A percentile compares a stretch with the other conserved stretches of the same genome.
Conservation (phyloP, 768 basidiomycete genomes). For the Lepiota subincarnata region DNA sequence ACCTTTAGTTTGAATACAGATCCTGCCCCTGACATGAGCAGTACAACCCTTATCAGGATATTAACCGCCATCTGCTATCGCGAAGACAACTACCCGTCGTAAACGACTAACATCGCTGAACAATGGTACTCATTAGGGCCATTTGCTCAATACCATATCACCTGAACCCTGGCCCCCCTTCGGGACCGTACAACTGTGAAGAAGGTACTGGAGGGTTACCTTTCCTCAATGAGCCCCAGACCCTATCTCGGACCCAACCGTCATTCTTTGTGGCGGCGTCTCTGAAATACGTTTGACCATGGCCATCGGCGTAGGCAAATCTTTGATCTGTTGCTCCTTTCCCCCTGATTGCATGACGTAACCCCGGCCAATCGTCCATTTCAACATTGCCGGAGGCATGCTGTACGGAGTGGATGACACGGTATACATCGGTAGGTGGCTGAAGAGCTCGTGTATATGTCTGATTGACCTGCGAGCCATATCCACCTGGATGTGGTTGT, state of each 20-base stretch:
- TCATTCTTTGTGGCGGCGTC: constrained; percentile 29
- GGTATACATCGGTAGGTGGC: constrained; percentile 21
- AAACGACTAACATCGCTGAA: not conserved
- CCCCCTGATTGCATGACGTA: constrained; percentile 29
- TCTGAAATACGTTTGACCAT: constrained; percentile 27
- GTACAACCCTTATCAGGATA: no score
- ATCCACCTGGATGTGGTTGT: constrained; percentile 19
- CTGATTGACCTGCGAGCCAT: constrained; percentile 27
- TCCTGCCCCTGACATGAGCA: no score
- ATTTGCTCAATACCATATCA: not conserved
- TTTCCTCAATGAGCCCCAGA: constrained; percentile 27
- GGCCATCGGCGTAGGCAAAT: constrained; percentile 26
- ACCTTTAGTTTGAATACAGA: no score
- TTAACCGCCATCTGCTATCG: no score
- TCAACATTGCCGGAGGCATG: constrained; percentile 27
- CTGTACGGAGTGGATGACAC: constrained; percentile 25
- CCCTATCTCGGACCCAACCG: constrained; percentile 26
- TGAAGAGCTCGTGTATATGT: constrained; percentile 24
- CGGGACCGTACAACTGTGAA: constrained; percentile 26
- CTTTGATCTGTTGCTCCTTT: constrained; percentile 27
- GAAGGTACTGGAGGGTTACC: constrained; percentile 24
- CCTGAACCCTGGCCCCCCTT: constrained; percentile 27
- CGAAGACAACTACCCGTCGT: no score
- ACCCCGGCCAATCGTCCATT: constrained; percentile 30
- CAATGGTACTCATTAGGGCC: not conserved